Conservation (phyloP, 192 early-diverging fungal species). For the Geranomyces variabilis region DNA sequence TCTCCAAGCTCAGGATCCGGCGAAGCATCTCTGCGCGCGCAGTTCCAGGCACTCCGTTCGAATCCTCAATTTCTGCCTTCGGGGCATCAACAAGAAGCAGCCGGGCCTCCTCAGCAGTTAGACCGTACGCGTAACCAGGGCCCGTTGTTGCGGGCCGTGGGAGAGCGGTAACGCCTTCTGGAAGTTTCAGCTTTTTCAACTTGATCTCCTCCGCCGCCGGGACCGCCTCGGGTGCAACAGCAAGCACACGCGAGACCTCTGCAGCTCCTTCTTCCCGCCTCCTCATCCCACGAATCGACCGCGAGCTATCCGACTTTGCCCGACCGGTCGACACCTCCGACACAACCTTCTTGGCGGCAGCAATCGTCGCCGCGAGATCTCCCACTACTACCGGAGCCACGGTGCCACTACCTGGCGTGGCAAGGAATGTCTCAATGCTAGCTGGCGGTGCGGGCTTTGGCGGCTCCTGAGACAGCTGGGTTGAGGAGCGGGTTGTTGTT, state of each 20-base stretch:
- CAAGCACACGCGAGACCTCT: slow-evolving; percentile 4
- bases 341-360: background rate
- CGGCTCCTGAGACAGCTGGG: slow-evolving; percentile 18
- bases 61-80: background rate
- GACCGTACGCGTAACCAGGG: slow-evolving; percentile 46
- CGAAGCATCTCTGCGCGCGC: slow-evolving; percentile 55
- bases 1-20: slow-evolving; percentile 77
- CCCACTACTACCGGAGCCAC: slow-evolving; percentile 18
- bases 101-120: slow-evolving; percentile 44
- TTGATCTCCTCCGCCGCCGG: background rate
- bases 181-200: background rate
- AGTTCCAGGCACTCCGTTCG: background rate
- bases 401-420: slow-evolving; percentile 1
- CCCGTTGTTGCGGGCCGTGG: slow-evolving; percentile 21
- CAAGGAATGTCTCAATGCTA: slow-evolving; percentile 22
- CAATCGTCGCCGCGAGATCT: slow-evolving; percentile 17
- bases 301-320: background rate
- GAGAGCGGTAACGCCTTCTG: background rate
- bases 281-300: slow-evolving; percentile 5
- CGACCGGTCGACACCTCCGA: background rate
- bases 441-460: background rate
- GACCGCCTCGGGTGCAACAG: slow-evolving; percentile 17
- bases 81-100: slow-evolving; percentile 46
- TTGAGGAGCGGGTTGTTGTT: slow-evolving; percentile 26
- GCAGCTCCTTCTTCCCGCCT: slow-evolving; percentile 8